A percentile compares a stretch with the other conserved stretches of the same genome.
These are phyloP conservation scores for Podosphaera aphanis DNA, from an alignment of 2,329 filamentous ascomycete genomes.

Conservation along the genomic window DNA sequence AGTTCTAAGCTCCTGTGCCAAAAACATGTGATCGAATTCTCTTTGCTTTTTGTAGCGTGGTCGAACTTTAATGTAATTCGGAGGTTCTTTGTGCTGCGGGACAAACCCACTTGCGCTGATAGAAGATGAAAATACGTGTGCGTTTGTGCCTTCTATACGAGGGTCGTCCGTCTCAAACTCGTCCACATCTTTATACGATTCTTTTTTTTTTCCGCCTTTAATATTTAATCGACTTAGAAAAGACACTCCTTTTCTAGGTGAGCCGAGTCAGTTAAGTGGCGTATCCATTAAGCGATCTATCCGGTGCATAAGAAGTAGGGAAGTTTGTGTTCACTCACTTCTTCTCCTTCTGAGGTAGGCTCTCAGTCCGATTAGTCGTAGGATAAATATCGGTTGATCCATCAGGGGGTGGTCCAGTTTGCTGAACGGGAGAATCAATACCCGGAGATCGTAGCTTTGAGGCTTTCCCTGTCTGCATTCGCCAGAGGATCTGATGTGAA, in stretches of 20 bases:
- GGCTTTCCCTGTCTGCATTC: conserved; percentile 39
- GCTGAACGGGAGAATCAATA: conserved; percentile 24
- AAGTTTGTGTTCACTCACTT: conserved; percentile 27
- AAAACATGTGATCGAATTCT: conserved; percentile 70
- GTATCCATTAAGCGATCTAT: conserved; percentile 5
- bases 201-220: conserved; percentile 54
- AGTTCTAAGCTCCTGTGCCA: conserved; percentile 72
- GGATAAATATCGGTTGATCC: not conserved
- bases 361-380: conserved; percentile 9
- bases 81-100: conserved; percentile 69
- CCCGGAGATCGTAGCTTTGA: conserved; percentile 25
- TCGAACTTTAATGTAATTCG: conserved; percentile 72
- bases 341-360: conserved; percentile 29
- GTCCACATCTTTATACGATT: conserved; percentile 28
- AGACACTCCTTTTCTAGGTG: conserved; percentile 54
- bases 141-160: conserved; percentile 60
- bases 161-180: conserved; percentile 45
- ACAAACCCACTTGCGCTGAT: conserved; percentile 50
- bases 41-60: conserved; percentile 56
- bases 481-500: conserved; percentile 45
- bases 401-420: conserved; percentile 3
- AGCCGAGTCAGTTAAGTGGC: conserved; percentile 3
- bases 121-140: conserved; percentile 57
- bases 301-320: not conserved
- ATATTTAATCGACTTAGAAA: conserved; percentile 68